Evolutionary conservation across 2,329 filamentous ascomycete species (phyloP).

Genomic region (Coleophoma cylindrospora): DNA sequence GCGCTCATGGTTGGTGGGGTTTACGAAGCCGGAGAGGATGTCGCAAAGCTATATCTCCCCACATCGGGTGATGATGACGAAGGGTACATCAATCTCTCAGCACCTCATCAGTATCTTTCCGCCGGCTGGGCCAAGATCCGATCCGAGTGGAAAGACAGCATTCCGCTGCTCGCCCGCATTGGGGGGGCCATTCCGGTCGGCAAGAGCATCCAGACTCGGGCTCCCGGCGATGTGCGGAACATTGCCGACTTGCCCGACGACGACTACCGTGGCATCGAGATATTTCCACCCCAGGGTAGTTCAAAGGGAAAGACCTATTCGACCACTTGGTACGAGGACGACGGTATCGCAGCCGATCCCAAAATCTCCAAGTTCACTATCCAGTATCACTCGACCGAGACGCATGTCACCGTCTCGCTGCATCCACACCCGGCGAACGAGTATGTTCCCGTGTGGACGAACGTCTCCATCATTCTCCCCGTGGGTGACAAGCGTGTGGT

Average conservation of each 20-base stretch:
- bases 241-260: conserved; percentile 33
- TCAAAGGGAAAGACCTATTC: conserved; percentile 31
- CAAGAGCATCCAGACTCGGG: conserved; percentile 42
- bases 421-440: conserved; percentile 29
- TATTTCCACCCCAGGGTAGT: conserved; percentile 45
- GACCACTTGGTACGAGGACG: conserved; percentile 50
- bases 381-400: conserved; percentile 36
- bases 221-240: conserved; percentile 45
- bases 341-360: conserved; percentile 41
- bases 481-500: conserved; percentile 33
- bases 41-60: conserved; percentile 58
- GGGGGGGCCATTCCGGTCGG: conserved; percentile 50
- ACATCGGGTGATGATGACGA: conserved; percentile 34
- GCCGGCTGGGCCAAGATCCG: conserved; percentile 47
- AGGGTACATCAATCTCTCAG: conserved; percentile 59
- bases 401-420: conserved; percentile 38
- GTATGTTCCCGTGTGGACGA: conserved; percentile 44
- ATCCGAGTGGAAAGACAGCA: conserved; percentile 46
- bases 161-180: conserved; percentile 49
- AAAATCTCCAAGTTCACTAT: conserved; percentile 37
- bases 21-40: conserved; percentile 52
- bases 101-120: conserved; percentile 51
- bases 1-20: conserved; percentile 62
- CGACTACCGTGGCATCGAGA: conserved; percentile 51
- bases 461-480: conserved; percentile 44